A percentile compares a stretch with the other conserved stretches of the same genome.
Conservation (phyloP, 169 alveolate genomes). For the Theileria orientalis region DNA sequence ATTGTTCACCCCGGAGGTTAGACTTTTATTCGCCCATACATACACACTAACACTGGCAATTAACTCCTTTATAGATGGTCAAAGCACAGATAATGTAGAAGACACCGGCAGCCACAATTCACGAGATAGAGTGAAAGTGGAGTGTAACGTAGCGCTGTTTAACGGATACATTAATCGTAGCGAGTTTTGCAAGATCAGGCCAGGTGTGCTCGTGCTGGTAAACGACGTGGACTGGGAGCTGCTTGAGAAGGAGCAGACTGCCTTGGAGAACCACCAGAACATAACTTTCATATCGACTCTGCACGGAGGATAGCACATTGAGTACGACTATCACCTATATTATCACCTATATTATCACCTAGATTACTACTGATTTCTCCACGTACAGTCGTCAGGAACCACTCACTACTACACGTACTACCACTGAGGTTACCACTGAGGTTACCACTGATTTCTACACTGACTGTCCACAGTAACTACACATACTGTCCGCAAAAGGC, state of each 20-base stretch:
- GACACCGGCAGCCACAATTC: no score
- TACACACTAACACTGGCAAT: background rate
- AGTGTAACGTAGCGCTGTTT: conserved; percentile 40
- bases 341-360: background rate
- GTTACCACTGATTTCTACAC: no score
- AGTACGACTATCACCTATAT: no score
- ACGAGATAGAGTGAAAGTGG: conserved; percentile 49
- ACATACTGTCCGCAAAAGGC: no score
- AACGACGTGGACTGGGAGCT: conserved; percentile 95
- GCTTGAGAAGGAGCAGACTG: conserved; percentile 81
- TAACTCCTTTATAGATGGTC: background rate
- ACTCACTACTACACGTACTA: background rate
- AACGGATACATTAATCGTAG: conserved; percentile 18
- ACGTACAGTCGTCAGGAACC: no score
- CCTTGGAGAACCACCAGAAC: conserved; percentile 77
- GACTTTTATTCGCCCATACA: no score
- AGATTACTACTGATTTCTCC: background rate
- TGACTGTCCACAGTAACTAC: no score
- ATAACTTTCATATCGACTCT: conserved; percentile 92
- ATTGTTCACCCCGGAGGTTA: no score
- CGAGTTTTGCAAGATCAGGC: conserved; percentile 65
- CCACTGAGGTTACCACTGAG: background rate
- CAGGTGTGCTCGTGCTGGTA: conserved; percentile 92
- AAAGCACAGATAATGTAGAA: background rate
- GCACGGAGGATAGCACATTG: conserved; percentile 92